These are phyloP conservation scores for Aspergillus sp. DNA, from an alignment of 2,329 filamentous ascomycete species.

Conservation along the genomic window DNA sequence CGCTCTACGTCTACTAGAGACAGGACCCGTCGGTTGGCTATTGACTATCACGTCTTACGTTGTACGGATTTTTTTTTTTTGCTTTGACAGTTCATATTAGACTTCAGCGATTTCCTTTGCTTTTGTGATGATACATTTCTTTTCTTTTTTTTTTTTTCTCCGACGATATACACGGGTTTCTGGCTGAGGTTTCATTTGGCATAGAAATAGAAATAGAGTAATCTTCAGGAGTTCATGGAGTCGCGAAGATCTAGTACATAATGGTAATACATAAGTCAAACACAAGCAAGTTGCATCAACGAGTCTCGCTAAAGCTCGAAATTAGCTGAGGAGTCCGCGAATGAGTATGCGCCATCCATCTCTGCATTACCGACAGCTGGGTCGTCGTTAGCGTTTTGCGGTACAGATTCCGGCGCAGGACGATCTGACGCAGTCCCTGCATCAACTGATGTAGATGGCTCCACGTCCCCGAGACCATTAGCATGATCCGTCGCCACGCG, in stretches of 20 bases:
- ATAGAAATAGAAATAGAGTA: slow-evolving; percentile 8
- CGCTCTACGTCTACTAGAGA: not conserved
- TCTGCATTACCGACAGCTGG: no score
- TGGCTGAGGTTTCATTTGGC: not conserved
- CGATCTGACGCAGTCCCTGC: not conserved
- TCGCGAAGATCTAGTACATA: not conserved
- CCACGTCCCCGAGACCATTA: not conserved
- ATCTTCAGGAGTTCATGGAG: slow-evolving; percentile 1
- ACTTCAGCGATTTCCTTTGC: slow-evolving; percentile 17
- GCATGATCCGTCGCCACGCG: not conserved
- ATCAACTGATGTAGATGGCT: not conserved
- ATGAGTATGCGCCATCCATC: no score
- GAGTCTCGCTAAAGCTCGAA: no score
- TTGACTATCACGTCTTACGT: slow-evolving; percentile 2
- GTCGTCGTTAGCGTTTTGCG: no score
- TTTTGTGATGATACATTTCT: slow-evolving; percentile 2
- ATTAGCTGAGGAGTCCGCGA: no score
- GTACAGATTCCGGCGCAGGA: no score
- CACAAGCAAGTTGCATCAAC: no score
- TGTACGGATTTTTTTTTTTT: slow-evolving; percentile 6
- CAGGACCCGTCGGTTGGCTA: not conserved
- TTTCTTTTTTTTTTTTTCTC: slow-evolving; percentile 7
- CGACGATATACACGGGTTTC: slow-evolving; percentile 3
- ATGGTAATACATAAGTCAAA: no score
- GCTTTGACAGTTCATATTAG: slow-evolving; percentile 19